These are phyloP conservation scores for Carex parvula DNA, from an alignment of 176 grass and related monocot species.

Conservation along the genomic window DNA sequence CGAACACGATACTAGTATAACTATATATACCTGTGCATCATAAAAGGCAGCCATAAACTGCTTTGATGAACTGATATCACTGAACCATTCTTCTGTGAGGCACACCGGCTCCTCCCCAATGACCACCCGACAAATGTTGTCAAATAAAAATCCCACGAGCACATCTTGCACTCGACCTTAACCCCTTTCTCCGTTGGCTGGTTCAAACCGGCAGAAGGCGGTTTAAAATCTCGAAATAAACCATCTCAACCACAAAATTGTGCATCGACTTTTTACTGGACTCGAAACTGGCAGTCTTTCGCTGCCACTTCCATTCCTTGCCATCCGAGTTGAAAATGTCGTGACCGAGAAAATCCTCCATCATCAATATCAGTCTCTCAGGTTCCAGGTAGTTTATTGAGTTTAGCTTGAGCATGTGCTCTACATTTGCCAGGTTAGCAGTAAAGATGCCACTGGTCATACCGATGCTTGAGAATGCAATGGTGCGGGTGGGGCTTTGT, in stretches of 20 bases:
- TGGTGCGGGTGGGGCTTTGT: slow-evolving; percentile 30
- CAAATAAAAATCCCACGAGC: slow-evolving; percentile 45
- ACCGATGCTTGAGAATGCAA: slow-evolving; percentile 20
- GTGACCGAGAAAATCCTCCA: slow-evolving; percentile 34
- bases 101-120: slow-evolving; percentile 47
- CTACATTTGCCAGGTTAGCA: slow-evolving; percentile 33
- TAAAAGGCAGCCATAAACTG: slow-evolving; percentile 36
- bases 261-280: slow-evolving; percentile 33
- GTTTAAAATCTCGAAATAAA: slow-evolving; percentile 29
- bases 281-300: slow-evolving; percentile 38
- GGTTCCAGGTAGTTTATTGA: slow-evolving; percentile 35
- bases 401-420: slow-evolving; percentile 40
- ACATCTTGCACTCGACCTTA: slow-evolving; percentile 21
- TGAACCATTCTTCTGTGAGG: slow-evolving; percentile 21
- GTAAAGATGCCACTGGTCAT: slow-evolving; percentile 11
- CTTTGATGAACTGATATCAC: neutral
- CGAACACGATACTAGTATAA: too few relatives aligned
- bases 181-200: neutral
- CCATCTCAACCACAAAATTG: slow-evolving; percentile 23
- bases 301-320: slow-evolving; percentile 32
- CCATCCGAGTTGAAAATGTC: slow-evolving; percentile 48
- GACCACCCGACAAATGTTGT: slow-evolving; percentile 52
- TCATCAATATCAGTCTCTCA: neutral
- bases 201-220: slow-evolving; percentile 22
- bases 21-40: slow-evolving; percentile 26